Base-by-base conservation (phyloP, 192 early-diverging fungal genomes). In the Backusella liffmaniae region DNA sequence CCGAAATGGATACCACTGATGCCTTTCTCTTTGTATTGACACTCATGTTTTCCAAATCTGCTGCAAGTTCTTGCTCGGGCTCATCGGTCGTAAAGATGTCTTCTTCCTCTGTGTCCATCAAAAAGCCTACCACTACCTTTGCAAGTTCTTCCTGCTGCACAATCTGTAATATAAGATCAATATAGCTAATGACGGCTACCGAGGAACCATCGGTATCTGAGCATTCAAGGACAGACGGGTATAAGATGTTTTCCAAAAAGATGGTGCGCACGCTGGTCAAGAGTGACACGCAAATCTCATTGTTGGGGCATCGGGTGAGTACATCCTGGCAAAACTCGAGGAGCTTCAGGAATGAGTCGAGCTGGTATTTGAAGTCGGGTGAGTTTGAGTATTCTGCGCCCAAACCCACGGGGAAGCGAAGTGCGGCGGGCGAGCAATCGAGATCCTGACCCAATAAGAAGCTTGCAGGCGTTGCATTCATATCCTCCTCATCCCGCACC, bases 181-280 rank as follows among this genome's bases (percentile, higher is more conserved):
- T 87, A 70, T 99, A 99, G 72, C 89, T 93, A 78, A 99, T 92
- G 1, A 94, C 91, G 2, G 96, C 92, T 0, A 96, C 93, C 18
- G 95, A 91, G 70, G 93, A 94, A 5, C 95, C 96, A 80, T 99
- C 96, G 26, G 91, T 93, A 81, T 99, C 97, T 0, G 94, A 96
- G 80, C 93, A 93, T 67, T 93, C 94, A 44, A 92, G 80, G 66
- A 97, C 86, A 42, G 92, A 92, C 23, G 96, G 92, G 71, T 95
- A 93, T 49, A 99, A 84, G 70, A 96, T 95, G 49, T 93, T 91
- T 69, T 93, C 93, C 51, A 99, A 83, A 81, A 97, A 95, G 36
- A 92, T 90, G 32, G 86, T 80, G 68, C 92, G 87, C 80, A 99
- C 84, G 44, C 90, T 91, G 23, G 77, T 77, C 69, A 95, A 77